Conservation (phyloP, 352 stramenopile species). For the Phytophthora ramorum region DNA sequence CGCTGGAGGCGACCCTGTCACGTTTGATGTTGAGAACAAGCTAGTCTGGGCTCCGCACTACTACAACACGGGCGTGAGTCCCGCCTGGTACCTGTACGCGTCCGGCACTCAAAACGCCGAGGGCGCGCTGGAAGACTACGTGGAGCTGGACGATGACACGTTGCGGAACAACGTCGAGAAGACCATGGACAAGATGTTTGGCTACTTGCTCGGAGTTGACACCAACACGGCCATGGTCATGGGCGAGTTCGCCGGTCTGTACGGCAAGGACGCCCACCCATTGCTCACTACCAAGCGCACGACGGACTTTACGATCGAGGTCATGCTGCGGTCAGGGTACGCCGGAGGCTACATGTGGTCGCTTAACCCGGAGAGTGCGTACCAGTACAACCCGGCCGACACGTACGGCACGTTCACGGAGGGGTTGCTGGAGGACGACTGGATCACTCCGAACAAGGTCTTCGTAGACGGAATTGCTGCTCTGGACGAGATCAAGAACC, state of each 20-base stretch:
- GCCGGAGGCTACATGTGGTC: conserved; percentile 85
- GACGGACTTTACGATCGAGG: conserved; percentile 72
- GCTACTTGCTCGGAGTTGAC: conserved; percentile 51
- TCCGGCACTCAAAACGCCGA: conserved; percentile 41
- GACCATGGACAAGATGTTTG: conserved; percentile 80
- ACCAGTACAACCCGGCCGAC: conserved; percentile 78
- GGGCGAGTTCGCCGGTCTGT: conserved; percentile 74
- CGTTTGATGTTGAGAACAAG: conserved; percentile 57
- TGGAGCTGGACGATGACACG: conserved; percentile 63
- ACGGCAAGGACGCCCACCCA: conserved; percentile 60
- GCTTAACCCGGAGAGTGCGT: conserved; percentile 78
- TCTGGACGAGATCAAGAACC: conserved; percentile 60
- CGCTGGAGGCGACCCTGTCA: conserved; percentile 49
- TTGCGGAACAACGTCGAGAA: conserved; percentile 63
- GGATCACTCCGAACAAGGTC: conserved; percentile 67
- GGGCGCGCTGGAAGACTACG: conserved; percentile 38
- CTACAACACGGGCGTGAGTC: conserved; percentile 76
- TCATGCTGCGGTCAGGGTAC: conserved; percentile 60
- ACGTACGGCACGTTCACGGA: conserved; percentile 69
- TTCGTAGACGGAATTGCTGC: conserved; percentile 65
- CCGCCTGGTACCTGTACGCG: conserved; percentile 70
- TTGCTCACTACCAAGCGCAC: conserved; percentile 65
- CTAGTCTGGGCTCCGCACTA: conserved; percentile 80
- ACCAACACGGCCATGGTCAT: conserved; percentile 65
- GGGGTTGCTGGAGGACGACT: conserved; percentile 71